Evolutionary conservation across 2,329 filamentous ascomycete genomes (phyloP), one percentile per base, ranked within the genome.

Genomic region (Neofusicoccum kwambonambiense): DNA sequence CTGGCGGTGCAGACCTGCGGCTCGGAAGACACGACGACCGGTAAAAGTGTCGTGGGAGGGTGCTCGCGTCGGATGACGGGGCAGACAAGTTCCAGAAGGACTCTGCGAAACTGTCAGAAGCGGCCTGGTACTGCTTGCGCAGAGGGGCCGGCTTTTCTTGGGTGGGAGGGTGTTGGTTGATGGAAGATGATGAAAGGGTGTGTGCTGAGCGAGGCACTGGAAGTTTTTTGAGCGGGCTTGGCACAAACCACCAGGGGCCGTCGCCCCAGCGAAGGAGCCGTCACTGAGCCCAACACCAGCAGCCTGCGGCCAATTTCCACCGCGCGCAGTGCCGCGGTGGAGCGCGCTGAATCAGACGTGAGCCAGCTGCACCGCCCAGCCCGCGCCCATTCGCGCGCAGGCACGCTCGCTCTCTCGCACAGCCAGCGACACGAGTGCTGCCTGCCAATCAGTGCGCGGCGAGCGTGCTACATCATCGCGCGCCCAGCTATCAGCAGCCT

Each of bases 91-190:
- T 77, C 76, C 70, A 76, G 73, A 76, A 74, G 73, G 67, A 64
- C 68, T 70, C 72, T 75, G 73, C 73, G 76, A 77, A 77, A 74
- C 56, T 74, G 62, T 61, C 67, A 69, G 72, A 74, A 71, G 73
- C 75, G 73, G 75, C 69, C 74, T 45, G 54, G 52, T 37, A 34
- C 52, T 61, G 63, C 62, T 49, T 22, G 39, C 51, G 63, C 63
- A 65, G 63, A 61, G 39, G 52, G 63, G 56, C 37, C 52, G 42
- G 19, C 52, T 57, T 45, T 63, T 63, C 54, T 44, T 15, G 39
- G 62, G 37, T 50, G 39, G 47, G 45, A 54, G 42, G 61, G 63
- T 52, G 56, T 39, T 65, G 62, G 42, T 65, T 65, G 45, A 51
- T 65, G 63, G 63, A 50, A 31, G 62, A 64, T 57, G 62, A 64